phyloP scores from a whole-genome alignment of 1,284 basidiomycete species.

The Hortiboletus rubellus region DNA sequence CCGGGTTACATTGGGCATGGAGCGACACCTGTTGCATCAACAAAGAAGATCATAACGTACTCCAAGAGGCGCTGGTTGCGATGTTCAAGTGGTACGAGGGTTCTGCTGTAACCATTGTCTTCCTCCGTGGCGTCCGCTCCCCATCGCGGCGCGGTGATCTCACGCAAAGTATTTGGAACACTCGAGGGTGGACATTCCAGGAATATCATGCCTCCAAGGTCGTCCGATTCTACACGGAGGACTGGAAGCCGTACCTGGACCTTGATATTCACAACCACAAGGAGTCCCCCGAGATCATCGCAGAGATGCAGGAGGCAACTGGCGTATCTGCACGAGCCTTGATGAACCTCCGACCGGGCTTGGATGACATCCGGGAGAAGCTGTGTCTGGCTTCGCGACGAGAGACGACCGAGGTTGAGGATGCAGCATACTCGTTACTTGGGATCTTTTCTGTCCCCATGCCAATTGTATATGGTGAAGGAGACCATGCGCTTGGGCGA shows the following conservation, averaged over 20 bases:
- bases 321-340: background rate
- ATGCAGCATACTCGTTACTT: too few species aligned
- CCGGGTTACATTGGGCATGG: background rate
- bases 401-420: too few species aligned
- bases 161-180: conserved; percentile 2
- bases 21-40: conserved; percentile 5
- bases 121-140: conserved; percentile 1
- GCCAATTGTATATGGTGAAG: background rate
- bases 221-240: background rate
- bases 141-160: conserved; percentile 5
- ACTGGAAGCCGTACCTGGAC: conserved; percentile 5
- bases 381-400: too few species aligned
- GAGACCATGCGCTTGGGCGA: background rate
- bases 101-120: background rate
- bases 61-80: conserved; percentile 4
- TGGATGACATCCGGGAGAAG: background rate
- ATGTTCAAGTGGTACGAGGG: conserved; percentile 13
- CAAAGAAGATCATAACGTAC: background rate
- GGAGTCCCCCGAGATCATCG: background rate
- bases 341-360: background rate
- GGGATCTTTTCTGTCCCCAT: background rate
- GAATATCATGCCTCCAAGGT: background rate
- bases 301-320: conserved; percentile 3
- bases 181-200: conserved; percentile 8
- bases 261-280: background rate